Base-by-base conservation (phyloP, 345 rosid genomes). In the Lumnitzera racemosa region DNA sequence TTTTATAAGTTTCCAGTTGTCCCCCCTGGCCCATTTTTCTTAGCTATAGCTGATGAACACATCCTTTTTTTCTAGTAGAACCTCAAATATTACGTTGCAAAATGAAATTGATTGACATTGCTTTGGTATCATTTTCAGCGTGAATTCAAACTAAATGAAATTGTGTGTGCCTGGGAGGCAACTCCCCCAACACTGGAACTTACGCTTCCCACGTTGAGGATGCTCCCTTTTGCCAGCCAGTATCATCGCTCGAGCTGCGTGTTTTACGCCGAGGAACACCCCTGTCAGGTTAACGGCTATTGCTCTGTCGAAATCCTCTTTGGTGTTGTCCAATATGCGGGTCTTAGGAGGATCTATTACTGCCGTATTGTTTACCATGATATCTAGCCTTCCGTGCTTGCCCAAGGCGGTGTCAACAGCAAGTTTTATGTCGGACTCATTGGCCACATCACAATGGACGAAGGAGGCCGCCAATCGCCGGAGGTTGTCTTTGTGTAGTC, bases 291-390 rank as follows among this genome's bases (percentile, higher is more conserved):
- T 82, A 5, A 79, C 74, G 11, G 52, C 51, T 2, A 79, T 23
- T 20, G 68, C n/a, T 10, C 63, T 61, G 29, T 82, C 81, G 5
- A 78, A 20, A 15, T 76, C 73, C 4, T 67, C 56, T 51, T 62
- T 65, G 12, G 64, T 25, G 10, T 63, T 23, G 16, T 78, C 80
- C 23, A 73, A 13, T 24, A 76, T 58, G 61, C 55, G 66, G 4
- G 63, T 69, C 17, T 2, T 11, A 14, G 15, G 54, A 2, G 49
- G 53, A 58, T 64, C 78, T 1, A 64, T 0, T 41, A 73, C 23
- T 13, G 84, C 80, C 2, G 79, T 81, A 15, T 73, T 76, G 64
- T 69, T 71, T 66, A 46, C 68, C 79, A 81, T 78, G 0, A 78
- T 70, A 31, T 81, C 83, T 6, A 81, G 77, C 51, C 62, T 76